Percentiles rank a stretch among this genome's conserved stretches.
Conservation (phyloP, 306 rosid species). For the Urtica urens region DNA sequence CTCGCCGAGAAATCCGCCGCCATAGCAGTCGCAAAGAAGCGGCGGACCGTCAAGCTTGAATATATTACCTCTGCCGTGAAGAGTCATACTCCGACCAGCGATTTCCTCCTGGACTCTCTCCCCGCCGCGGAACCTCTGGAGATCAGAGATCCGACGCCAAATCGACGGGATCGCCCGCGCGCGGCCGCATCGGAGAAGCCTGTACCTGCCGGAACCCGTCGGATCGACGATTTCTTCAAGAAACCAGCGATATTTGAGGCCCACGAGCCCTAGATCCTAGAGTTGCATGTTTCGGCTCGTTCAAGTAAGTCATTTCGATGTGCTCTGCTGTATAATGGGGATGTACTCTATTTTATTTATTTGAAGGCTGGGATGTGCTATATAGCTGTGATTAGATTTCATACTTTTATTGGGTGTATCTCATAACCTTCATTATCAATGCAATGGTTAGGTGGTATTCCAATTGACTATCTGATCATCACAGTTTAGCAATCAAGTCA, state of each 20-base stretch:
- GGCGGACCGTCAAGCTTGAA: constrained; percentile 69
- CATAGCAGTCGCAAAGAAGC: constrained; percentile 54
- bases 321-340: too few species aligned
- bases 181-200: constrained; percentile 26
- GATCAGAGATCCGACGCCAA: constrained; percentile 15
- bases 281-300: background rate
- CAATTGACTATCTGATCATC: too few species aligned
- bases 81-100: constrained; percentile 61
- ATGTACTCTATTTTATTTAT: too few species aligned
- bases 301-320: too few species aligned
- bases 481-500: too few species aligned
- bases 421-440: too few species aligned
- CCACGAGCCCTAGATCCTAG: constrained; percentile 31
- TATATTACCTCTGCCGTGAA: constrained; percentile 51
- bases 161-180: constrained; percentile 25
- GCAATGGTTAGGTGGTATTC: too few species aligned
- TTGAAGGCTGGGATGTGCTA: too few species aligned
- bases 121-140: constrained; percentile 35
- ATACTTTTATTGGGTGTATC: too few species aligned
- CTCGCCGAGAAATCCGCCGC: constrained; percentile 63
- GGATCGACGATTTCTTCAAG: constrained; percentile 61
- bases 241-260: constrained; percentile 19
- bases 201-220: constrained; percentile 32
- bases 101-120: constrained; percentile 79
- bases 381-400: too few species aligned